Conservation (phyloP, 1,284 basidiomycete genomes). For the Cutaneotrichosporon sp. region DNA sequence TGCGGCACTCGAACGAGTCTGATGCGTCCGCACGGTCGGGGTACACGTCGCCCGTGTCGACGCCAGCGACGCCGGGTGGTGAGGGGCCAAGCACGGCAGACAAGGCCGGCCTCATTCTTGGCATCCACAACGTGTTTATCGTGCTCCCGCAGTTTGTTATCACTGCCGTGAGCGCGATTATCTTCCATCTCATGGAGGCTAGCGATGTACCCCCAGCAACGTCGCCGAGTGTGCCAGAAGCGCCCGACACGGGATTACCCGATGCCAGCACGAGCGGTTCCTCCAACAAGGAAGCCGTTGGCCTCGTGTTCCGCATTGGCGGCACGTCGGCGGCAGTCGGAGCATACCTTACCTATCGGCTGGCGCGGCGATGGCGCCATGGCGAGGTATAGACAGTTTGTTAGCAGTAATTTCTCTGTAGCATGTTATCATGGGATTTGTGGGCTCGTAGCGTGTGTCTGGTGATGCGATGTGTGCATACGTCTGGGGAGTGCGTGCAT, state of each 20-base stretch:
- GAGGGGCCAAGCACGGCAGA: conserved; percentile 53
- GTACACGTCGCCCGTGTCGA: neutral
- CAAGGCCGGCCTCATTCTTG: conserved; percentile 85
- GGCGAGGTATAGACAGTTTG: neutral
- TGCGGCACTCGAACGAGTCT: conserved; percentile 34
- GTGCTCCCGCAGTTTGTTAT: conserved; percentile 60
- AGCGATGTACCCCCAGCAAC: neutral
- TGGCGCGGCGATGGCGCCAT: conserved; percentile 10
- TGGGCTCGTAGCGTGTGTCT: no score
- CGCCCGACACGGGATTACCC: neutral
- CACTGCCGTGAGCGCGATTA: conserved; percentile 50
- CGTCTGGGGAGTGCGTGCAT: no score
- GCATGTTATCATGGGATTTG: no score
- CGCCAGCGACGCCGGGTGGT: neutral
- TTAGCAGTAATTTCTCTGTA: no score
- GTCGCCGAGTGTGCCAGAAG: neutral
- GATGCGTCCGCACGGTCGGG: neutral
- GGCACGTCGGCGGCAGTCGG: conserved; percentile 14
- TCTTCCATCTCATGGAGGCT: conserved; percentile 50
- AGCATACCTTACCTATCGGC: conserved; percentile 15
- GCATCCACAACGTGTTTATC: conserved; percentile 85
- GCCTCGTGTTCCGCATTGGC: conserved; percentile 18
- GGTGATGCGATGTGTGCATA: no score
- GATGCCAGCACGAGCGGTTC: no score
- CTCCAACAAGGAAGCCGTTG: conserved; percentile 11